phyloP scores from a whole-genome alignment of 352 stramenopile genomes.

The Discostella stelligera region DNA sequence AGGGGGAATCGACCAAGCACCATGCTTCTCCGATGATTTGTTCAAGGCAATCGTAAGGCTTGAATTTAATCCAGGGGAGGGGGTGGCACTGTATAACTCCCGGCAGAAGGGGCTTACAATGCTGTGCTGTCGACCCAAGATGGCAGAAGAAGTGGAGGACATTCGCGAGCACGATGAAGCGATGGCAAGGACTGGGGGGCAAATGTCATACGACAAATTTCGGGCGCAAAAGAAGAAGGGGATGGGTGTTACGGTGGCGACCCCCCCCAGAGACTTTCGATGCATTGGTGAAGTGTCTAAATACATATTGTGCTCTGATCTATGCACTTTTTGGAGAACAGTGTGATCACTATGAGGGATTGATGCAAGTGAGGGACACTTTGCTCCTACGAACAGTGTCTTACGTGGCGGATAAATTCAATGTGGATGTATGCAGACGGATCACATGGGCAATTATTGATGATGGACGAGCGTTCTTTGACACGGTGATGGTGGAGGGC shows the following conservation, averaged over 20 bases:
- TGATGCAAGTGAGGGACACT: not conserved
- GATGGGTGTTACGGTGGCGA: not conserved
- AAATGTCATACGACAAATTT: not conserved
- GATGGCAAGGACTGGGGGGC: too few species aligned
- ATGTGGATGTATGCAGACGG: not conserved
- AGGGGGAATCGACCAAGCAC: too few species aligned
- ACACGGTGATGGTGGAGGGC: too few species aligned
- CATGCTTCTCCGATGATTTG: not conserved
- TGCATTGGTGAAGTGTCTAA: not conserved
- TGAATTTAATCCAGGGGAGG: not conserved
- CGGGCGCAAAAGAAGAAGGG: not conserved
- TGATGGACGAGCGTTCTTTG: not conserved
- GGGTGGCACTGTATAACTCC: not conserved
- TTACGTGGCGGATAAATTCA: not conserved
- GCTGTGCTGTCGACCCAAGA: not conserved
- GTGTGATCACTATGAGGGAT: slow-evolving; percentile 5
- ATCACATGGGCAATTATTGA: slow-evolving; percentile 15
- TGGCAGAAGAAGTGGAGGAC: not conserved
- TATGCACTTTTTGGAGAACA: slow-evolving; percentile 6
- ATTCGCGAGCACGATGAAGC: not conserved
- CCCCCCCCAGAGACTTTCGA: not conserved
- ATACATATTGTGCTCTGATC: slow-evolving; percentile 1
- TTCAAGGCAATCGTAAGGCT: not conserved
- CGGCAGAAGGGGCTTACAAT: not conserved
- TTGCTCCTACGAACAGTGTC: not conserved